A percentile compares a stretch with the other conserved stretches of the same genome.
Evolutionary conservation across 2,329 filamentous ascomycete species (phyloP).

Genomic region (Colletotrichum eremochloae): DNA sequence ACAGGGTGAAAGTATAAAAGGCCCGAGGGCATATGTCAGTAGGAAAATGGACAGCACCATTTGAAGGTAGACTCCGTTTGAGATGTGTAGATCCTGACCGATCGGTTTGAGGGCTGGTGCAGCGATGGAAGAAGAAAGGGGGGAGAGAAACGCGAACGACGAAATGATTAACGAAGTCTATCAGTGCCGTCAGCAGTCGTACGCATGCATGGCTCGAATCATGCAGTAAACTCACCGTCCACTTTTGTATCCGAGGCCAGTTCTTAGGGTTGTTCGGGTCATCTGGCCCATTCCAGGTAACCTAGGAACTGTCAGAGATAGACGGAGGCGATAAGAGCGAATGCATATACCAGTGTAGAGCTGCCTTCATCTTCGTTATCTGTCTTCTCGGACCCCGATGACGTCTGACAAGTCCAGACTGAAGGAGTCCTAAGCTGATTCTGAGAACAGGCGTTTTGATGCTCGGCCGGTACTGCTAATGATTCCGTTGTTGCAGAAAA

Average conservation of each 20-base stretch:
- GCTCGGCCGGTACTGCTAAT: neutral
- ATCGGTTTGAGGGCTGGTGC: constrained; percentile 53
- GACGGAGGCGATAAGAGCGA: neutral
- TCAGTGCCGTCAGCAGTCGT: neutral
- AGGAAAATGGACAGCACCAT: constrained; percentile 64
- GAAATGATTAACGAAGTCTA: constrained; percentile 60
- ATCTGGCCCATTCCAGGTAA: constrained; percentile 55
- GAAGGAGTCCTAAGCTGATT: neutral
- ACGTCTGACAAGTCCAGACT: neutral
- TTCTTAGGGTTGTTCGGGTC: constrained; percentile 50
- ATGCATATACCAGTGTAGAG: neutral
- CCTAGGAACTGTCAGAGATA: neutral
- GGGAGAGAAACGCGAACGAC: constrained; percentile 65
- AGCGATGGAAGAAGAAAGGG: constrained; percentile 63
- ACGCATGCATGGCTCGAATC: neutral
- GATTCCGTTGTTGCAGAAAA: no score
- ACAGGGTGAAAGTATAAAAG: constrained; percentile 57
- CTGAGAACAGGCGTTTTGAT: neutral
- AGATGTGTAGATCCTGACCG: constrained; percentile 57
- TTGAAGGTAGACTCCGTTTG: constrained; percentile 53
- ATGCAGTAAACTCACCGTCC: constrained; percentile 47
- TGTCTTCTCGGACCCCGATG: neutral
- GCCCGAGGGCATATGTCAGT: constrained; percentile 59
- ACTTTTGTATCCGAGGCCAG: constrained; percentile 60
- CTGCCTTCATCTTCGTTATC: neutral